Base-by-base conservation (phyloP, 345 rosid genomes). In the Cardamine occulta region DNA sequence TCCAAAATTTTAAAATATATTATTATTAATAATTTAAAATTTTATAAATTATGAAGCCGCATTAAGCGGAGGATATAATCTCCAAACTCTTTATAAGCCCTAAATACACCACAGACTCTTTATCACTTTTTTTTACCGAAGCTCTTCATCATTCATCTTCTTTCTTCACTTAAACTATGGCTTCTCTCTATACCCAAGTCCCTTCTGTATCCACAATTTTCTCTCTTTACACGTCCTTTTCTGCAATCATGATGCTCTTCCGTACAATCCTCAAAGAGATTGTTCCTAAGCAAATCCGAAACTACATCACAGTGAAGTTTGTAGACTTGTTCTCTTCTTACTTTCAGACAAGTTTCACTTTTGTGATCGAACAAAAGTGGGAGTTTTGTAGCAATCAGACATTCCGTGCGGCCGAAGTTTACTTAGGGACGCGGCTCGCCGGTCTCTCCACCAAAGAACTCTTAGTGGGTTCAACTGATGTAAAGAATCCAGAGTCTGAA, bases 161-260 rank as follows among this genome's bases (percentile, higher is more conserved):
- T 6, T 29, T 29, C 32, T 29, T 29, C 32, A 7, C 32, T 29
- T 29, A 29, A 13, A 14, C 58, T 53, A 77, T 77, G 81, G 76
- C 55, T 21, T 21, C 56, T 56, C 45, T 77, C 35, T 39, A 55
- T n/a, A 77, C 5, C 17, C 58, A 77, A 65, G 47, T 77, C 48
- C 77, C 81, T 64, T 77, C 81, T 6, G 63, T 77, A 24, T 71
- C 76, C 0, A 56, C 76, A 19, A 3, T 77, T 12, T 72, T 78
- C 58, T 51, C 77, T n/a, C 63, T 73, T 6, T 78, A 72, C 68
- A 48, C 81, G 56, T 78, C 81, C 15, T 71, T 78, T 5, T 65
- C 77, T 9, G 63, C 81, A 40, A 55, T 72, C 28, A 66, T 63
- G 3, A 65, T 78, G 68, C 34, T 78, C 4, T 23, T 78, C 19